Percentiles rank a stretch among this genome's conserved stretches.
These are phyloP conservation scores for Sequoiadendron giganteum DNA, from an alignment of 75 land plant species.

Conservation along the genomic window DNA sequence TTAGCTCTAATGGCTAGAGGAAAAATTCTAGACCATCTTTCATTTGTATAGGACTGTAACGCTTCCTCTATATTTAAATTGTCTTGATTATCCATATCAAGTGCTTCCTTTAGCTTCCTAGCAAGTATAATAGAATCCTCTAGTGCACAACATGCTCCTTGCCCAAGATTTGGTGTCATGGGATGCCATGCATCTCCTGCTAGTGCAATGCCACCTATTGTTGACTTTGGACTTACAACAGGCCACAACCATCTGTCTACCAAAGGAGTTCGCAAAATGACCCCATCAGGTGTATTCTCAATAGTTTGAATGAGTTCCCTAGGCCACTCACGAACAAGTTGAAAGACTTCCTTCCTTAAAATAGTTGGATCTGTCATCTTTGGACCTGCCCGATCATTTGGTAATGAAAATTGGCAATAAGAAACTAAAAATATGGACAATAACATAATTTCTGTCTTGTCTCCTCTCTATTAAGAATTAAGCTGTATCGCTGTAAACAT, in stretches of 20 bases:
- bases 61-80: constrained; percentile 31
- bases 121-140: constrained; percentile 82
- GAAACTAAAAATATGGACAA: neutral
- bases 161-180: constrained; percentile 92
- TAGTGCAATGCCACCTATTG: constrained; percentile 50
- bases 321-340: constrained; percentile 52
- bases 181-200: constrained; percentile 98
- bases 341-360: constrained; percentile 56
- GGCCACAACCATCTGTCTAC: constrained; percentile 85
- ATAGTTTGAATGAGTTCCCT: constrained; percentile 40
- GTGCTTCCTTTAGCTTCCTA: neutral
- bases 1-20: constrained; percentile 68
- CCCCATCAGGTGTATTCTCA: constrained; percentile 57
- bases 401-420: neutral
- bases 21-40: constrained; percentile 58
- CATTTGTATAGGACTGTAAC: constrained; percentile 31
- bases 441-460: neutral
- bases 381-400: constrained; percentile 36
- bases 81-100: neutral
- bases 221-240: constrained; percentile 40
- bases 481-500: neutral
- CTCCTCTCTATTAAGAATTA: neutral
- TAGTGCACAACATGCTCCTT: constrained; percentile 85
- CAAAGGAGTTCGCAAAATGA: constrained; percentile 42
- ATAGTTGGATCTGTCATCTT: constrained; percentile 43